phyloP scores from a whole-genome alignment of 2,329 filamentous ascomycete genomes.

The Trichoderma sp. region DNA sequence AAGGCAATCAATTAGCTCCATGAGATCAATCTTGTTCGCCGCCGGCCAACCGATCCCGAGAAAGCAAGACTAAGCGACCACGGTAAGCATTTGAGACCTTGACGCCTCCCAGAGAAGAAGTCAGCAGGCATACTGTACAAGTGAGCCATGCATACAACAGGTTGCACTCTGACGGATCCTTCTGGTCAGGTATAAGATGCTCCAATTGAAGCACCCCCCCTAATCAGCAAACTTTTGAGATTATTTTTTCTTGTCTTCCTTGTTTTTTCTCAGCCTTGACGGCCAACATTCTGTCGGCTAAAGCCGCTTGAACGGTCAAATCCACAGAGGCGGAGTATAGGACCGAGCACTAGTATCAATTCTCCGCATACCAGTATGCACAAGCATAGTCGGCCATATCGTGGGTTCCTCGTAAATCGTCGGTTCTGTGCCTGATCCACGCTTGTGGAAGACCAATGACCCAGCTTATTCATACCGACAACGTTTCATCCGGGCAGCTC shows the following conservation, averaged over 20 bases:
- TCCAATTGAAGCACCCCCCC: background rate
- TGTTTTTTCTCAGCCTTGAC: background rate
- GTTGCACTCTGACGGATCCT: background rate
- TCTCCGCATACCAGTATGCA: background rate
- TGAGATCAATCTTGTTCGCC: constrained; percentile 17
- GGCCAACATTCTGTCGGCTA: background rate
- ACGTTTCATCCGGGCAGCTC: constrained; percentile 11
- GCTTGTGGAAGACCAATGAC: constrained; percentile 6
- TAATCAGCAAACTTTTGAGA: background rate
- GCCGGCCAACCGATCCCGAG: constrained; percentile 13
- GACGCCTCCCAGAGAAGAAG: constrained; percentile 14
- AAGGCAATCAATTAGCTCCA: constrained; percentile 3
- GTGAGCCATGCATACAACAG: background rate
- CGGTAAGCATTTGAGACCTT: constrained; percentile 12
- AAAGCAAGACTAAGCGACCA: constrained; percentile 10
- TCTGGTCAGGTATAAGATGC: background rate
- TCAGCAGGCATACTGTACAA: constrained; percentile 4
- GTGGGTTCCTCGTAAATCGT: background rate
- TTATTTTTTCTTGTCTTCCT: too few species aligned
- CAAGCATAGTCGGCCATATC: background rate
- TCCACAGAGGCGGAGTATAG: background rate
- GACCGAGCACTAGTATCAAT: background rate
- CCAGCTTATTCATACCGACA: constrained; percentile 9
- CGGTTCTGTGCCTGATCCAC: constrained; percentile 15
- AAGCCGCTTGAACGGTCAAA: background rate